phyloP scores from a whole-genome alignment of 106 monocot species.

The Apostasia shenzhenica region DNA sequence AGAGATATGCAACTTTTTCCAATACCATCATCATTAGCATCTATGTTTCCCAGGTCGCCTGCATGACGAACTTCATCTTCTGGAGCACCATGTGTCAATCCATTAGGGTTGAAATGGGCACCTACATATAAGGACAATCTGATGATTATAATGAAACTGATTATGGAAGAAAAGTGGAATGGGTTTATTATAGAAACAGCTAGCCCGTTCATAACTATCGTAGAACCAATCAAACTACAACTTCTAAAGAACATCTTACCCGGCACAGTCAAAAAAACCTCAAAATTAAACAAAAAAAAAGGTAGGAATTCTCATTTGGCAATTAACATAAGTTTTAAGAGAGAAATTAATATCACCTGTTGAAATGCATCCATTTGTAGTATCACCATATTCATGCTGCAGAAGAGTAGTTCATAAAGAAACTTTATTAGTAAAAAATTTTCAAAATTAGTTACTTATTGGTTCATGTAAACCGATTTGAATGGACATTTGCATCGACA shows the following conservation, averaged over 20 bases:
- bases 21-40: slow-evolving; percentile 52
- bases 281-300: slow-evolving; percentile 4
- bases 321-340: neutral
- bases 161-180: neutral
- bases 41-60: slow-evolving; percentile 81
- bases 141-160: neutral
- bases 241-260: neutral
- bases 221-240: neutral
- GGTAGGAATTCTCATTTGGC: neutral
- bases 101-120: slow-evolving; percentile 66
- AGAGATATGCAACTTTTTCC: neutral
- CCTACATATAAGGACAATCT: slow-evolving; percentile 17
- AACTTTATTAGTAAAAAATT: neutral
- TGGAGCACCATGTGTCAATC: slow-evolving; percentile 64
- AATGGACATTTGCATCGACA: neutral
- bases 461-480: no score
- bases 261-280: neutral
- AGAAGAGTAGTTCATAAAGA: slow-evolving; percentile 3
- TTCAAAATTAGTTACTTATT: no score
- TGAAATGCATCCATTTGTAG: slow-evolving; percentile 83
- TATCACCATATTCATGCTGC: slow-evolving; percentile 72
- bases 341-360: slow-evolving; percentile 30
- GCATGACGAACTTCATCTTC: slow-evolving; percentile 71
- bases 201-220: neutral
- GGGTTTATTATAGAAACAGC: neutral